These are phyloP conservation scores for Didymella pinodella DNA, from an alignment of 2,329 filamentous ascomycete genomes.

Conservation along the genomic window DNA sequence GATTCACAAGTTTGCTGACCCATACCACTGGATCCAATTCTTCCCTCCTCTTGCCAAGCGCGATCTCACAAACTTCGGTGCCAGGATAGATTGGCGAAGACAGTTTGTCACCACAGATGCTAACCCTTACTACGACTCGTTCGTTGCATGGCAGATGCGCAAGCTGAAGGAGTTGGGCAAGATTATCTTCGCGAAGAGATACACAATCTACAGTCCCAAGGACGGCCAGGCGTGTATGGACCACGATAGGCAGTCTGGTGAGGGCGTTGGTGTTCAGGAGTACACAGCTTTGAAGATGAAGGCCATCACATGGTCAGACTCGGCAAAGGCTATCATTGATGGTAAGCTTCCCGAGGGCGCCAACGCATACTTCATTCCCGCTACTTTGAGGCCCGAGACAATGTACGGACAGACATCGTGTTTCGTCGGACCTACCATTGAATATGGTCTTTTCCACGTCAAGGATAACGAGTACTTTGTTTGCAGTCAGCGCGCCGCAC, in stretches of 20 bases:
- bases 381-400: constrained; percentile 92
- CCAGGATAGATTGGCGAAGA: constrained; percentile 90
- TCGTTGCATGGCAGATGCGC: constrained; percentile 97
- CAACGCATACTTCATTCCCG: constrained; percentile 87
- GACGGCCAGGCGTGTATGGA: constrained; percentile 89
- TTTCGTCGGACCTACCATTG: constrained; percentile 90
- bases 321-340: constrained; percentile 74
- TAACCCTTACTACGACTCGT: constrained; percentile 96
- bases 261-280: constrained; percentile 85
- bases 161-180: constrained; percentile 87
- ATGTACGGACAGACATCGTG: constrained; percentile 99
- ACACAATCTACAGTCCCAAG: constrained; percentile 89
- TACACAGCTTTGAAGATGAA: constrained; percentile 93
- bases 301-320: constrained; percentile 86
- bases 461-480: constrained; percentile 75
- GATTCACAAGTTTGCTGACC: constrained; percentile 91
- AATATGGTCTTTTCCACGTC: constrained; percentile 86
- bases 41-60: constrained; percentile 84
- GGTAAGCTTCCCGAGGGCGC: constrained; percentile 80
- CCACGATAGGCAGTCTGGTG: constrained; percentile 81
- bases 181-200: constrained; percentile 91
- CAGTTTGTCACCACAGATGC: constrained; percentile 94
- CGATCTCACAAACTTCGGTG: constrained; percentile 84
- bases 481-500: constrained; percentile 80
- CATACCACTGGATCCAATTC: constrained; percentile 89